Percentiles rank a stretch among this genome's conserved stretches.
Conservation (phyloP, 202 grass and related monocot species). For the Zoysia matrella region DNA sequence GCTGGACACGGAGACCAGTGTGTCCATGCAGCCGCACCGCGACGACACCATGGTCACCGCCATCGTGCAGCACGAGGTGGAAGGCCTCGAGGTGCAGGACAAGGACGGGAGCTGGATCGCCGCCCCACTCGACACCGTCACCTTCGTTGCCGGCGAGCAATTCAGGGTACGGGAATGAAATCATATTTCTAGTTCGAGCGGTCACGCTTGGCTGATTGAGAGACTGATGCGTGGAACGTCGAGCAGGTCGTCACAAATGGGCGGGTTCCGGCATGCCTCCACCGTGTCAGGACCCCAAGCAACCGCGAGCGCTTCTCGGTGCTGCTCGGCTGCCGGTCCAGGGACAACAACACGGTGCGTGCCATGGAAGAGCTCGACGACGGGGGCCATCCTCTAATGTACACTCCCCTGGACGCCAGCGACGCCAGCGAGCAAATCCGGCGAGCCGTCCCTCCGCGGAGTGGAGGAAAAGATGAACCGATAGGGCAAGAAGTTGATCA, state of each 20-base stretch:
- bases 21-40: slow-evolving; percentile 46
- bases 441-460: too few relatives aligned
- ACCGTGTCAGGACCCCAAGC: slow-evolving; percentile 48
- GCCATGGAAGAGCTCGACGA: slow-evolving; percentile 55
- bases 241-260: slow-evolving; percentile 57
- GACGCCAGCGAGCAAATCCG: too few relatives aligned
- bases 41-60: slow-evolving; percentile 51
- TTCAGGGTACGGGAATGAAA: slow-evolving; percentile 12
- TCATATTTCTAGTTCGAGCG: neutral
- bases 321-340: slow-evolving; percentile 32
- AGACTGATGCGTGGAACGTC: too few relatives aligned
- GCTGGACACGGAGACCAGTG: neutral
- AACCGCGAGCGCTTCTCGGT: slow-evolving; percentile 45
- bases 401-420: slow-evolving; percentile 12
- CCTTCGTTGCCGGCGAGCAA: slow-evolving; percentile 48
- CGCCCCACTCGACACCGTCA: slow-evolving; percentile 26
- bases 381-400: slow-evolving; percentile 41
- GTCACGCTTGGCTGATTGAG: too few relatives aligned
- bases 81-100: slow-evolving; percentile 12
- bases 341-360: slow-evolving; percentile 19
- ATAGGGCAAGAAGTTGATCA: too few relatives aligned
- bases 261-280: slow-evolving; percentile 31
- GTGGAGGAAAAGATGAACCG: too few relatives aligned
- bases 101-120: slow-evolving; percentile 49
- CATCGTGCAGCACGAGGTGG: slow-evolving; percentile 51